Evolutionary conservation across 306 rosid genomes (phyloP).

Genomic region (Medicago ruthenica): DNA sequence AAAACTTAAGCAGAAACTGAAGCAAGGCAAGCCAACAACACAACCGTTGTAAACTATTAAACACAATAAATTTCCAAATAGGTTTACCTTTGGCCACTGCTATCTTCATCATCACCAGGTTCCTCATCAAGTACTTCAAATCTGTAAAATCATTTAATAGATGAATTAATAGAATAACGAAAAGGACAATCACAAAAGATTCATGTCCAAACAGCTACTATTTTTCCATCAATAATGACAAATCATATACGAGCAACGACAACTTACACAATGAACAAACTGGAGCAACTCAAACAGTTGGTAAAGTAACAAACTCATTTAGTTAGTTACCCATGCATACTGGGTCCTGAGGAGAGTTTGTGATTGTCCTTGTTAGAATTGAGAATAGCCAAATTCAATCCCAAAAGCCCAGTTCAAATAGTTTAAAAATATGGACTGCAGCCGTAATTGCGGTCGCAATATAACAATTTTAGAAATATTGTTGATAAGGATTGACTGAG

Average conservation of each 20-base stretch:
- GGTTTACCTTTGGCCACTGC: conserved; percentile 76
- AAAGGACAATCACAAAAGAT: conserved; percentile 11
- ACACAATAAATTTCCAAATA: conserved; percentile 5
- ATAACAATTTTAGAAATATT: not conserved
- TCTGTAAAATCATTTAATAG: conserved; percentile 54
- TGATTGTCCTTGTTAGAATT: not conserved
- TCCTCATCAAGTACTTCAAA: conserved; percentile 97
- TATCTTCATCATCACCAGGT: conserved; percentile 95
- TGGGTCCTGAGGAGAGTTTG: not conserved
- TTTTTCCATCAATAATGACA: not conserved
- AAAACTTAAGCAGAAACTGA: conserved; percentile 18
- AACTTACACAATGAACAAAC: conserved; percentile 18
- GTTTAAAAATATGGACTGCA: not conserved
- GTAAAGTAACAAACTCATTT: conserved; percentile 31
- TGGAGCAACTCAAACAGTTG: conserved; percentile 12
- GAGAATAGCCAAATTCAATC: not conserved
- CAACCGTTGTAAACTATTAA: conserved; percentile 8
- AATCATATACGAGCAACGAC: conserved; percentile 14
- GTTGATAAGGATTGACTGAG: not conserved
- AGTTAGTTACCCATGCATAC: conserved; percentile 16
- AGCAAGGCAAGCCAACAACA: conserved; percentile 15
- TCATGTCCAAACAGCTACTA: not conserved
- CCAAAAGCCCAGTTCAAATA: not conserved
- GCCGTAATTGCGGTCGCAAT: not conserved
- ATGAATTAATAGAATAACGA: conserved; percentile 26